Evolutionary conservation across 768 basidiomycete genomes (phyloP).

Genomic region (Daedalea quercina): DNA sequence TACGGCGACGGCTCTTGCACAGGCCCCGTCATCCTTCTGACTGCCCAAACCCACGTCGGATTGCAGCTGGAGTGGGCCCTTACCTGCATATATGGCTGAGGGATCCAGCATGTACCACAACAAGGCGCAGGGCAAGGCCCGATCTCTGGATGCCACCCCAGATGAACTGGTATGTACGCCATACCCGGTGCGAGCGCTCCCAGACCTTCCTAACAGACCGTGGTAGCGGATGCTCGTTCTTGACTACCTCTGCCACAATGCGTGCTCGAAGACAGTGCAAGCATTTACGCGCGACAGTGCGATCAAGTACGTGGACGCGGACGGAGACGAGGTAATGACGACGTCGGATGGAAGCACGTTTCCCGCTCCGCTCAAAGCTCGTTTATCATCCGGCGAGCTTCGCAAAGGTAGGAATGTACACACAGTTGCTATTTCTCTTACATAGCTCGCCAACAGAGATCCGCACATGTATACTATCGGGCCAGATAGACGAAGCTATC

Average conservation of each 20-base stretch:
- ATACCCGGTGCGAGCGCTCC: too few relatives aligned
- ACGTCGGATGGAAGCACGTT: slow-evolving; percentile 8
- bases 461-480: slow-evolving; percentile 59
- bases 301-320: slow-evolving; percentile 55
- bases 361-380: slow-evolving; percentile 27
- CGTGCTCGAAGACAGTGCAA: slow-evolving; percentile 63
- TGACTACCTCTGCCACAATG: slow-evolving; percentile 71
- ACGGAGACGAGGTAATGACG: slow-evolving; percentile 57
- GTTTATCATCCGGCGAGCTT: slow-evolving; percentile 28
- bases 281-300: slow-evolving; percentile 62
- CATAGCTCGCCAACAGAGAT: slow-evolving; percentile 44
- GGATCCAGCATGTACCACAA: neutral
- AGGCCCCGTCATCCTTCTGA: too few relatives aligned
- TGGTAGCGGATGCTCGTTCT: slow-evolving; percentile 61
- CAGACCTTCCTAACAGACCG: slow-evolving; percentile 2
- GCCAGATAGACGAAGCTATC: slow-evolving; percentile 68
- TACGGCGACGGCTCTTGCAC: too few relatives aligned
- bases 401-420: slow-evolving; percentile 43
- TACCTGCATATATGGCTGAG: neutral
- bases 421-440: neutral
- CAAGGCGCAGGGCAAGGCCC: neutral
- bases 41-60: too few relatives aligned
- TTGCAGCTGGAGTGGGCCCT: too few relatives aligned
- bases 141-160: slow-evolving; percentile 9
- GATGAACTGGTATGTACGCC: slow-evolving; percentile 9